Conservation (phyloP, 306 rosid species). For the Vigna trinervia region DNA sequence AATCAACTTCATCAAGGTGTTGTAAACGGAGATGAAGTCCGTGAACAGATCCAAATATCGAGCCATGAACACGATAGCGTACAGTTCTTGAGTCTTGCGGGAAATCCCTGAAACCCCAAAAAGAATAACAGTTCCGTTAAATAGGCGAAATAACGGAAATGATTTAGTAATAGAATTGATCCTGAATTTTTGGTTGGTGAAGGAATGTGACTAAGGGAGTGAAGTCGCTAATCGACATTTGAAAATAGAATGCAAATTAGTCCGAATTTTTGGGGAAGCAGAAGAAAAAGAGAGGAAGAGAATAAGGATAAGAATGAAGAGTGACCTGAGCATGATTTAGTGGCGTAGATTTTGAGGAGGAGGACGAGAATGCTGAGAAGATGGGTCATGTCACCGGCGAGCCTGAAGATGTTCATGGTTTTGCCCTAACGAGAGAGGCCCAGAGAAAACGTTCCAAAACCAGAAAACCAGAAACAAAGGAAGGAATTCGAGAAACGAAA, state of each 20-base stretch:
- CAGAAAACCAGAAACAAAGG: too few species aligned
- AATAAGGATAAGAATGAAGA: background rate
- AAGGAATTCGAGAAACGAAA: background rate
- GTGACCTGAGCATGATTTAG: constrained; percentile 94
- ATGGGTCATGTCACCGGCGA: constrained; percentile 96
- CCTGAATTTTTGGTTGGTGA: background rate
- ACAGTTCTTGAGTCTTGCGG: constrained; percentile 93
- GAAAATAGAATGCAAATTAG: background rate
- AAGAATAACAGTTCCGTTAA: background rate
- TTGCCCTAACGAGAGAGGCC: constrained; percentile 46
- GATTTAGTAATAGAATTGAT: background rate
- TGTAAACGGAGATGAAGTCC: constrained; percentile 77
- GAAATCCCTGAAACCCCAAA: constrained; percentile 68
- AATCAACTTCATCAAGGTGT: constrained; percentile 82
- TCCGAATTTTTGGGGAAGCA: background rate
- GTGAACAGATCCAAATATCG: constrained; percentile 93
- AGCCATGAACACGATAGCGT: constrained; percentile 77
- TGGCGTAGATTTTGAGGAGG: constrained; percentile 95
- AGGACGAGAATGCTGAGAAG: constrained; percentile 85
- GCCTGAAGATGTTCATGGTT: constrained; percentile 84
- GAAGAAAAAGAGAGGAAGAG: background rate
- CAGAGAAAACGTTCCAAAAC: background rate
- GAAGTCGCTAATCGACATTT: background rate
- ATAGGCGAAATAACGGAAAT: background rate
- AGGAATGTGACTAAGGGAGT: background rate